A percentile compares a stretch with the other conserved stretches of the same genome.
phyloP scores from a whole-genome alignment of 1,284 basidiomycete species.

The Vanrija sp. region DNA sequence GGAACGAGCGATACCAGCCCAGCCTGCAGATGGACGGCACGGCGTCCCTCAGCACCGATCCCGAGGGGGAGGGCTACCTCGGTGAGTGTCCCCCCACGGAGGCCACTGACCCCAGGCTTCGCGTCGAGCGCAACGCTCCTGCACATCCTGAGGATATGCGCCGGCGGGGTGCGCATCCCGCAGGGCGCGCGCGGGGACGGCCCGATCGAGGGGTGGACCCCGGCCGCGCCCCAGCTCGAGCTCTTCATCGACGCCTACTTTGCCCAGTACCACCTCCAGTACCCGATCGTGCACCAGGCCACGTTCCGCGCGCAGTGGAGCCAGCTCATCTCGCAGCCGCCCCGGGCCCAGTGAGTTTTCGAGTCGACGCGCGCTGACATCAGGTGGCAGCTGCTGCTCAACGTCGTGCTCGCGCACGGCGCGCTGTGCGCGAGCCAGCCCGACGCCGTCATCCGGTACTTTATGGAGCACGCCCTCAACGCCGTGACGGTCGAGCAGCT shows the following conservation, averaged over 20 bases:
- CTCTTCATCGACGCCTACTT: conserved; percentile 24
- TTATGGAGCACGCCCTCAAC: conserved; percentile 6
- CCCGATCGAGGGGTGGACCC: conserved; percentile 2
- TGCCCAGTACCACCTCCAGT: conserved; percentile 22
- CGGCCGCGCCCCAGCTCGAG: conserved; percentile 1
- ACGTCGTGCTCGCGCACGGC: conserved; percentile 13
- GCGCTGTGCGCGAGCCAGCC: conserved; percentile 11
- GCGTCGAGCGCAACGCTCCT: conserved; percentile 22
- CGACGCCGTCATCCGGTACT: conserved; percentile 1
- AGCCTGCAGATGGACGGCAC: conserved; percentile 19
- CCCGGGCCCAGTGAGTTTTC: conserved; percentile 12
- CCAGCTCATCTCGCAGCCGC: conserved; percentile 22
- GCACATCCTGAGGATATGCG: conserved; percentile 19
- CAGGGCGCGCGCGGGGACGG: background rate
- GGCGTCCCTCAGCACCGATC: conserved; percentile 20
- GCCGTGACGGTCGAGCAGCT: conserved; percentile 5
- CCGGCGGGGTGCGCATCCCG: conserved; percentile 6
- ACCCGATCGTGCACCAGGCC: conserved; percentile 28
- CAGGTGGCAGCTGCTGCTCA: conserved; percentile 4
- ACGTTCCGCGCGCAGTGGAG: conserved; percentile 26
- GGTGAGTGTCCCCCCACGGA: conserved; percentile 15
- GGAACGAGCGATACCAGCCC: conserved; percentile 13
- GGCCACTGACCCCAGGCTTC: conserved; percentile 18
- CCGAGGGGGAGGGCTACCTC: conserved; percentile 21
- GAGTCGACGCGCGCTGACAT: background rate